These are phyloP conservation scores for Pisolithus albus DNA, from an alignment of 768 basidiomycete genomes.

Conservation along the genomic window DNA sequence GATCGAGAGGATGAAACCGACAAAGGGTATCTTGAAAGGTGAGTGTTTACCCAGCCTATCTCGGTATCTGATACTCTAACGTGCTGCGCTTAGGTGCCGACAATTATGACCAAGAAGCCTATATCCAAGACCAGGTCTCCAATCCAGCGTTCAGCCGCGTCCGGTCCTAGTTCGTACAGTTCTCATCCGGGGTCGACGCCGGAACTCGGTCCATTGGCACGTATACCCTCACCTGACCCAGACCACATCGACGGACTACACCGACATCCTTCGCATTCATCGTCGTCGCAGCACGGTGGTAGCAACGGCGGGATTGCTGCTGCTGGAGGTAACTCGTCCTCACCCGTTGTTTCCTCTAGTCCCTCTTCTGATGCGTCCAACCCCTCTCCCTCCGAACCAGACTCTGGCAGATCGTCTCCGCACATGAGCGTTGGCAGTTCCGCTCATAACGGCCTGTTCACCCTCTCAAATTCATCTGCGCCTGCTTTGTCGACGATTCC, in stretches of 20 bases:
- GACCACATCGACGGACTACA: conserved; percentile 86
- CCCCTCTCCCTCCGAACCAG: conserved; percentile 29
- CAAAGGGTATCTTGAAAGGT: conserved; percentile 86
- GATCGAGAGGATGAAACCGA: conserved; percentile 60
- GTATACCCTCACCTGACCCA: conserved; percentile 77
- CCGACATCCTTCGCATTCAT: conserved; percentile 54
- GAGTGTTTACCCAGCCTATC: conserved; percentile 1
- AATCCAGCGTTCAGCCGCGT: conserved; percentile 42
- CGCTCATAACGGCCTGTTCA: conserved; percentile 46
- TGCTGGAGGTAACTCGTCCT: conserved; percentile 28
- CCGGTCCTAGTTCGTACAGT: conserved; percentile 83
- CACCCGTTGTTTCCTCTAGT: conserved; percentile 58
- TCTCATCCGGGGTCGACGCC: conserved; percentile 39
- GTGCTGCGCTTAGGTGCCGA: conserved; percentile 46
- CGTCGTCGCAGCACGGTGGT: conserved; percentile 20
- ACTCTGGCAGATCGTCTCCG: conserved; percentile 30
- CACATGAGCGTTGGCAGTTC: conserved; percentile 13
- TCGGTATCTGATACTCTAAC: neutral
- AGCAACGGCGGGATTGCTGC: conserved; percentile 9
- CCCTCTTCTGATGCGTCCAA: conserved; percentile 25
- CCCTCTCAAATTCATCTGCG: conserved; percentile 83
- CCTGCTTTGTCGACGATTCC: conserved; percentile 68
- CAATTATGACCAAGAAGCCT: conserved; percentile 58
- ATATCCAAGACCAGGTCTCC: conserved; percentile 34
- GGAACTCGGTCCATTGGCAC: conserved; percentile 69